phyloP scores from a whole-genome alignment of 768 basidiomycete genomes.

The Neoboletus magnificus region DNA sequence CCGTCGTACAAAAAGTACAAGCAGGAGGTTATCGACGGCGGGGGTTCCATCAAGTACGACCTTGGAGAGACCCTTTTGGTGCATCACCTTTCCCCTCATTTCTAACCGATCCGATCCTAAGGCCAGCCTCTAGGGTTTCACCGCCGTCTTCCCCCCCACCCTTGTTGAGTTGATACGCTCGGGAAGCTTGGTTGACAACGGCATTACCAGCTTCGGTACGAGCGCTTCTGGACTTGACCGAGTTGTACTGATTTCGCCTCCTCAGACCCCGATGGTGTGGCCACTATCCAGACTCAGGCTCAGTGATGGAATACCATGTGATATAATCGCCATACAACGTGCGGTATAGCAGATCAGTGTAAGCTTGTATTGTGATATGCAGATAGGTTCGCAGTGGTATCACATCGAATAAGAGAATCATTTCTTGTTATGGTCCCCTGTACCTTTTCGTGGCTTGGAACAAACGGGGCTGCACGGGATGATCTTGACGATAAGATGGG shows the following conservation, averaged over 20 bases:
- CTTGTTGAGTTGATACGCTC: background rate
- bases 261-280: slow-evolving; percentile 15
- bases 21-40: background rate
- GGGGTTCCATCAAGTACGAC: slow-evolving; percentile 16
- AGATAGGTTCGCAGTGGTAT: background rate
- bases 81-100: background rate
- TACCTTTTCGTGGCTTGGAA: background rate
- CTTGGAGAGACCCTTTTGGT: background rate
- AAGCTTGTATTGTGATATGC: background rate
- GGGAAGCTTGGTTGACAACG: background rate
- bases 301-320: background rate
- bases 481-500: background rate
- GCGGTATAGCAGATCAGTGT: background rate
- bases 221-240: background rate
- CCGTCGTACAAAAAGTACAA: slow-evolving; percentile 14
- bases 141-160: slow-evolving; percentile 7
- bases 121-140: slow-evolving; percentile 12
- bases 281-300: no score
- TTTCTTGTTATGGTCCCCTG: background rate
- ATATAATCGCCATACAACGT: background rate
- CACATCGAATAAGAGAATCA: background rate
- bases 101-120: background rate
- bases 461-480: background rate
- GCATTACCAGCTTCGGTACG: slow-evolving; percentile 17
- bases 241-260: background rate